Percentiles rank a stretch among this genome's conserved stretches.
phyloP scores from a whole-genome alignment of 495 filamentous ascomycete species.

The Haplographium delicatum region DNA sequence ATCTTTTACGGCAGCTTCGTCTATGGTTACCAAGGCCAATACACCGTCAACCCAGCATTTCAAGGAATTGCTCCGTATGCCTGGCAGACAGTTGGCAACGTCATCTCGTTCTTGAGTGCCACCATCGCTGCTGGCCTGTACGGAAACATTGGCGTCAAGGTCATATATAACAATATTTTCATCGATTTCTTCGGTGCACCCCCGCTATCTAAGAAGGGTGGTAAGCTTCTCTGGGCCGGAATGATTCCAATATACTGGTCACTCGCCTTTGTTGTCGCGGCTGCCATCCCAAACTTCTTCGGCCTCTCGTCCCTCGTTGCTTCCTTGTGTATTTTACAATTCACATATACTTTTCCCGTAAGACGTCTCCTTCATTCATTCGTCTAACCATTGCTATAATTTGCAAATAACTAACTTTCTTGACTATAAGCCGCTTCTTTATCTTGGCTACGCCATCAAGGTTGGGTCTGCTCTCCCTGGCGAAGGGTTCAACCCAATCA shows the following conservation, averaged over 20 bases:
- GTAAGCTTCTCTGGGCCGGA: conserved; percentile 46
- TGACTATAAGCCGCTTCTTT: conserved; percentile 23
- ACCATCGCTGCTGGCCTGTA: conserved; percentile 52
- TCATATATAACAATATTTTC: conserved; percentile 52
- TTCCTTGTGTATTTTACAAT: conserved; percentile 32
- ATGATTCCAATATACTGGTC: conserved; percentile 54
- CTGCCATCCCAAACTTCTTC: conserved; percentile 44
- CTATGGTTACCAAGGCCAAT: conserved; percentile 53
- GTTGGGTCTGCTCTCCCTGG: conserved; percentile 32
- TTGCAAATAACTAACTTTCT: too few relatives aligned
- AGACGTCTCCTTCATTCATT: too few relatives aligned
- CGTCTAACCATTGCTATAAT: too few relatives aligned
- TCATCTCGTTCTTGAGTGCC: conserved; percentile 40
- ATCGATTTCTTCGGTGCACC: conserved; percentile 47
- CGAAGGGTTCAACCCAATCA: conserved; percentile 42
- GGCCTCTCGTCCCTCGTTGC: conserved; percentile 39
- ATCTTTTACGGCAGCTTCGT: conserved; percentile 50
- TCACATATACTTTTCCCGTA: conserved; percentile 8
- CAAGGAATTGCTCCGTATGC: conserved; percentile 44
- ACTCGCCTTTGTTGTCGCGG: conserved; percentile 44
- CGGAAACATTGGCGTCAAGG: conserved; percentile 61
- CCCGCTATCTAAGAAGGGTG: conserved; percentile 37
- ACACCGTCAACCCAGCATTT: conserved; percentile 39
- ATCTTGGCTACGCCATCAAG: conserved; percentile 38
- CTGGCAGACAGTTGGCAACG: conserved; percentile 51